Evolutionary conservation across 1,139 yeast species (phyloP).

Genomic region (Magnusiomyces fungicola): DNA sequence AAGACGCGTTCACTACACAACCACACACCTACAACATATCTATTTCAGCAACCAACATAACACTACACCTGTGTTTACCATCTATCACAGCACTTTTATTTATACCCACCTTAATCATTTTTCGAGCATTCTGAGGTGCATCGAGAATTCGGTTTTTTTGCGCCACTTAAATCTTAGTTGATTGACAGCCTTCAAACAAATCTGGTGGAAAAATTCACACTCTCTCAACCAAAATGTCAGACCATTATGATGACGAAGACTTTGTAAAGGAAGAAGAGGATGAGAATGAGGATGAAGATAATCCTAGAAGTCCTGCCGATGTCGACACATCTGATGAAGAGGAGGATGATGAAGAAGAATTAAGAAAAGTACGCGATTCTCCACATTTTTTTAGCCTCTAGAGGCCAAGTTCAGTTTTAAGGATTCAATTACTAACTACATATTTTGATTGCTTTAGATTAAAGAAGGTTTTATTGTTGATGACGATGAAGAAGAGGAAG

Average conservation of each 20-base stretch:
- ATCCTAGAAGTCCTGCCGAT: conserved; percentile 17
- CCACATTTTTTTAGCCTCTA: too few relatives aligned
- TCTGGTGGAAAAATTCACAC: too few relatives aligned
- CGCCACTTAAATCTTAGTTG: too few relatives aligned
- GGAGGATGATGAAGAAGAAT: conserved; percentile 40
- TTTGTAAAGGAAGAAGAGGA: conserved; percentile 13
- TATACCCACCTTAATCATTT: too few relatives aligned
- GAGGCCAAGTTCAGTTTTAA: too few relatives aligned
- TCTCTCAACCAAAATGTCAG: conserved; percentile 15
- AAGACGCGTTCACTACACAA: too few relatives aligned
- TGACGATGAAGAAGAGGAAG: conserved; percentile 68
- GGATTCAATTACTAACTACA: not conserved
- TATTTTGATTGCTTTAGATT: conserved; percentile 35
- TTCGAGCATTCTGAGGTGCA: not conserved
- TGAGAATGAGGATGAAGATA: conserved; percentile 16
- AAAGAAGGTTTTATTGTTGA: conserved; percentile 93
- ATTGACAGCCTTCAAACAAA: too few relatives aligned
- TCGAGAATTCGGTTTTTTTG: not conserved
- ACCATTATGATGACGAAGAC: conserved; percentile 13
- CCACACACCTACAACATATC: too few relatives aligned
- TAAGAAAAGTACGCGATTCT: conserved; percentile 28
- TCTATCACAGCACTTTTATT: too few relatives aligned
- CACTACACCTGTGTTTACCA: too few relatives aligned
- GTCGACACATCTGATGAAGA: conserved; percentile 37
- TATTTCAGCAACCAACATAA: too few relatives aligned